These are phyloP conservation scores for Melocanna baccifera DNA, from an alignment of 176 grass and related monocot species.

Conservation along the genomic window DNA sequence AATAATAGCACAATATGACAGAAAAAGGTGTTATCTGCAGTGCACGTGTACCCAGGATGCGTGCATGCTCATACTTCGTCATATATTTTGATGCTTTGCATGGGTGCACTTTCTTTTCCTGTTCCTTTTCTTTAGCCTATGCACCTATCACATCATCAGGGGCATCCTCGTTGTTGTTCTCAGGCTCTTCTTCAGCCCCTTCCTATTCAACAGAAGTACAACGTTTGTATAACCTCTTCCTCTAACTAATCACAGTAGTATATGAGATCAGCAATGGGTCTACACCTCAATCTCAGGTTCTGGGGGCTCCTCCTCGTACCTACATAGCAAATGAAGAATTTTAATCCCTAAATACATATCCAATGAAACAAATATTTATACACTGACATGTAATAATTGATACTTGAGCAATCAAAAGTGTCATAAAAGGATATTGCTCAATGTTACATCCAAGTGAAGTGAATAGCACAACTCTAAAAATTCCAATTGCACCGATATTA, in stretches of 20 bases:
- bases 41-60: slow-evolving; percentile 81
- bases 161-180: slow-evolving; percentile 72
- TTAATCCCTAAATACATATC: neutral
- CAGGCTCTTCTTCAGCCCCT: slow-evolving; percentile 58
- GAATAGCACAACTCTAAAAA: too few species aligned
- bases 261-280: neutral
- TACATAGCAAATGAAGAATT: neutral
- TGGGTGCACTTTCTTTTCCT: slow-evolving; percentile 26
- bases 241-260: neutral
- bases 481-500: too few species aligned
- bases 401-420: neutral
- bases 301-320: slow-evolving; percentile 80
- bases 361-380: neutral
- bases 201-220: slow-evolving; percentile 38
- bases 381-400: neutral
- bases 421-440: too few species aligned
- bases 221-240: neutral
- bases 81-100: slow-evolving; percentile 77
- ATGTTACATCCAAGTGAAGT: too few species aligned
- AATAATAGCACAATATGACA: neutral
- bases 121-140: slow-evolving; percentile 57
- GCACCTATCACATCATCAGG: slow-evolving; percentile 48
- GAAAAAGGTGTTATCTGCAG: slow-evolving; percentile 69
- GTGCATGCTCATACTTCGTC: slow-evolving; percentile 84
- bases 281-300: slow-evolving; percentile 78